Base-by-base conservation (phyloP, 1,139 yeast species). In the Waltiozyma sp. region DNA sequence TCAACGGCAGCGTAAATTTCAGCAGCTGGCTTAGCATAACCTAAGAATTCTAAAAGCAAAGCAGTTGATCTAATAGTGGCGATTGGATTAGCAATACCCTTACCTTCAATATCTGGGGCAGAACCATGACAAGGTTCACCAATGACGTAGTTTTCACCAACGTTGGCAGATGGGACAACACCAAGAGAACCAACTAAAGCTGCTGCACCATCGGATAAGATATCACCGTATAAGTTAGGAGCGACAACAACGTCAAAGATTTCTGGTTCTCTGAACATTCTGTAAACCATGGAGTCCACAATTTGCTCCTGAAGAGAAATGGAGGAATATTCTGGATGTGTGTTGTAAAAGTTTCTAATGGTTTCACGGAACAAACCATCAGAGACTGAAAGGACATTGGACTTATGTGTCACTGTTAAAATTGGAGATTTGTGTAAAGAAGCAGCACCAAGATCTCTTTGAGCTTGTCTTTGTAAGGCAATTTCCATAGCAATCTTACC, bases 101-200 rank as follows among this genome's bases (percentile, higher is more conserved):
- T 79, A 56, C 98, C 98, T 63, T 88, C 96, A 53, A 91, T 91
- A 64, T 91, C 98, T 44, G 98, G 98, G 45, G 98, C 98, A 47
- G 95, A 85, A 48, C 98, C 98, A 67, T 91, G 98, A 64, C 97
- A 89, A 59, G 98, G 98, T 68, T 91, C 98, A 63, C 98, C 98
- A 62, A 91, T 88, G 51, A 94, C 96, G 60, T 91, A 91, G 62
- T 73, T 69, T 60, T 88, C 96, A 58, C 98, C 98, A 45, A 91
- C 98, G 60, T 91, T 91, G 51, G 97, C 97, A 45, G 95, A 83
- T 56, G 98, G 98, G 48, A 93, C 97, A 47, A 91, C 95, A 61
- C 98, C 98, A 51, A 91, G 76, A 28, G 98, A 91, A 42, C 98
- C 98, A 39, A 91, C 98, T 48, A 91, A 75, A 24, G 98, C 98